Base-by-base conservation (phyloP, 257 asterid genomes). In the Petrea volubilis region DNA sequence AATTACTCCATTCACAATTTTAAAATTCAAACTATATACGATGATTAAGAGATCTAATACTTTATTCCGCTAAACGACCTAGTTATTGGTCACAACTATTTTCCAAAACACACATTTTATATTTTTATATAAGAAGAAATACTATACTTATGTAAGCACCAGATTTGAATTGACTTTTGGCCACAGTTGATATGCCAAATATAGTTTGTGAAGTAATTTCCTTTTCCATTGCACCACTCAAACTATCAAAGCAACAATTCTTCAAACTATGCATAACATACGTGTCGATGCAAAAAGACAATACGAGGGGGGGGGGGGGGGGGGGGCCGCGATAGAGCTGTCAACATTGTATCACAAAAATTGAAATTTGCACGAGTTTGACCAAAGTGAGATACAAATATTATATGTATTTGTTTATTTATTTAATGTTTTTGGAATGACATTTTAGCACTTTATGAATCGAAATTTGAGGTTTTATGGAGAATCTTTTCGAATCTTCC, bases 281-380 rank as follows among this genome's bases (percentile, higher is more conserved):
- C 73, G 73, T 68, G 73, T 40, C 73, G 14, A 21, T 12, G 23
- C 61, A 18, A 31, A 64, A 47, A 2, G 7, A 12, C 47, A 40
- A 0, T 10, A 11, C 20, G 24, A 47, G 6, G n/a, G 2, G 53
- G 15, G 20, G 1, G 15, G 3, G 20, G 24, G 17, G 13, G 6
- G 62, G 36, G 33, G 71, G 58, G 5, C 71, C 64, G 11, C 27
- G 10, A 6, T 38, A 7, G 57, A 51, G 56, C 25, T 52, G 77
- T 63, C 77, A 33, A 18, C 34, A 0, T 40, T 52, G 1, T 31
- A 2, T 17, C 9, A 24, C 10, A 5, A 44, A 27, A 29, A 6
- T 3, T 44, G 27, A 21, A 14, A 46, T 71, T 21, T 20, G 31
- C 21, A 10, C 38, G 15, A 28, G 7, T 63, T 62, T 72, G 71